Evolutionary conservation across 768 basidiomycete genomes (phyloP).

Genomic region (Rhodosporidiobolus odoratus): DNA sequence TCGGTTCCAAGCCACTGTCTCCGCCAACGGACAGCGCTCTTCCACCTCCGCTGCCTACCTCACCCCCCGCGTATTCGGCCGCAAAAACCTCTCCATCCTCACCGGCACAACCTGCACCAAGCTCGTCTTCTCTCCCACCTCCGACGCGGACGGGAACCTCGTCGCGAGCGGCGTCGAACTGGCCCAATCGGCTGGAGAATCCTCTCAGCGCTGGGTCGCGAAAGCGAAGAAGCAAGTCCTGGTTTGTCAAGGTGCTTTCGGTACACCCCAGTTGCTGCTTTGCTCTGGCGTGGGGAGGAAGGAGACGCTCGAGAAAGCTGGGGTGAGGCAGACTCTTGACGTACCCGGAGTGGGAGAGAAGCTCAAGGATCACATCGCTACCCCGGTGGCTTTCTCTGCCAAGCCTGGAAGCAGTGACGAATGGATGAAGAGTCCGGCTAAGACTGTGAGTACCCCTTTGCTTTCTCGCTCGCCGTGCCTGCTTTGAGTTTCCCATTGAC

Average conservation of each 20-base stretch:
- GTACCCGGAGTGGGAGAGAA: constrained; percentile 51
- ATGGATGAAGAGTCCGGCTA: constrained; percentile 17
- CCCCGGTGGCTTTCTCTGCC: constrained; percentile 3
- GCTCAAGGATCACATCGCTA: constrained; percentile 43
- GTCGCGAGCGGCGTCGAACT: constrained; percentile 30
- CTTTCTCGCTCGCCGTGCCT: too few relatives aligned
- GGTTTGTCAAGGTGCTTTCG: constrained; percentile 20
- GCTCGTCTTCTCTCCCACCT: constrained; percentile 10
- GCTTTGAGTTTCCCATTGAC: not conserved
- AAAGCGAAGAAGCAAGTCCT: constrained; percentile 21
- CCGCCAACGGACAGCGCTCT: constrained; percentile 20
- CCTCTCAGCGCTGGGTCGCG: constrained; percentile 8
- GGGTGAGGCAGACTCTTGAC: constrained; percentile 38
- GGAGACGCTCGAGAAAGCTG: constrained; percentile 15
- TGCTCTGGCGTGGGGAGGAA: constrained; percentile 22
- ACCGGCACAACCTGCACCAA: constrained; percentile 28
- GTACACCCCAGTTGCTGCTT: constrained; percentile 28
- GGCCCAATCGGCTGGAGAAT: constrained; percentile 7
- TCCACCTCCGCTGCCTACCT: constrained; percentile 39
- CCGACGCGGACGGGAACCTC: not conserved
- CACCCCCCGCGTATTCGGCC: constrained; percentile 14
- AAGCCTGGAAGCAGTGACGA: constrained; percentile 12
- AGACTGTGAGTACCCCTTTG: not conserved
- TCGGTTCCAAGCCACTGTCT: constrained; percentile 32
- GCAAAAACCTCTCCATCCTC: constrained; percentile 36